Conservation (phyloP, 345 rosid genomes). For the Erysimum cheiranthoides region DNA sequence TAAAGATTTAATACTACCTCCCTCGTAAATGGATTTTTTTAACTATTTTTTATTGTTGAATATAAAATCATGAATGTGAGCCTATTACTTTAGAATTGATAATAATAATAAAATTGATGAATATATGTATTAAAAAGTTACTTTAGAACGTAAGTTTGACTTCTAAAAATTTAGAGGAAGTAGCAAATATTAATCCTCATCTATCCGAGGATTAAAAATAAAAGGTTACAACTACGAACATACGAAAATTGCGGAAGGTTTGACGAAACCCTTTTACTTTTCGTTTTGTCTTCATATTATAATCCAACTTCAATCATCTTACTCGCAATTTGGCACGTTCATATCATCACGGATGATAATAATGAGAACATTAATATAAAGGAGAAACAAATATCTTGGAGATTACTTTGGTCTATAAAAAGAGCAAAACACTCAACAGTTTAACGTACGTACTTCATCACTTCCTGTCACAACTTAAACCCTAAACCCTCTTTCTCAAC, state of each 20-base stretch:
- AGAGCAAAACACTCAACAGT: conserved; percentile 18
- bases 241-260: neutral
- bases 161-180: too few species aligned
- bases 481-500: conserved; percentile 27
- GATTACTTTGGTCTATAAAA: conserved; percentile 32
- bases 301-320: conserved; percentile 29
- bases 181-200: too few species aligned
- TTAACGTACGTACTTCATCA: conserved; percentile 34
- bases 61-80: too few species aligned
- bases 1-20: too few species aligned
- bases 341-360: conserved; percentile 38
- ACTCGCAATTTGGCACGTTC: conserved; percentile 37
- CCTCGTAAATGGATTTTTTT: too few species aligned
- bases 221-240: too few species aligned
- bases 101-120: too few species aligned
- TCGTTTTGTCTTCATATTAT: neutral
- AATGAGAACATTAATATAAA: conserved; percentile 16
- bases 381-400: neutral
- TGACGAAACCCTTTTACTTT: neutral
- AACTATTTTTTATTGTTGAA: too few species aligned
- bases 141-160: too few species aligned
- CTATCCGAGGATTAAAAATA: too few species aligned
- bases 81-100: too few species aligned
- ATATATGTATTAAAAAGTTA: too few species aligned
- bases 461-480: conserved; percentile 15